phyloP scores from a whole-genome alignment of 2,329 filamentous ascomycete genomes.

The Mycosphaerella sp. region DNA sequence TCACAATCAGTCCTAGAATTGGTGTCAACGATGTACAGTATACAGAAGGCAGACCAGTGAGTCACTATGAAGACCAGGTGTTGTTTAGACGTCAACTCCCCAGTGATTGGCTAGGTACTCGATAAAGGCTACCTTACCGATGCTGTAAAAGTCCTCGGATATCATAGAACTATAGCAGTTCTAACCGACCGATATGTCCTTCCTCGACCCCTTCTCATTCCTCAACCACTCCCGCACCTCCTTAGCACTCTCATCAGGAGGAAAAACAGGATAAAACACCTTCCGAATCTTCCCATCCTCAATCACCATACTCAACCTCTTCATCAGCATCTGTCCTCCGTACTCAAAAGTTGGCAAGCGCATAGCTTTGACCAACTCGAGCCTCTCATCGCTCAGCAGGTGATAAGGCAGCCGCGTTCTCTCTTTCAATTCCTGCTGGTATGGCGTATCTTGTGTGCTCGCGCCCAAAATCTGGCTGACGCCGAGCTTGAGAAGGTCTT shows the following conservation, averaged over 20 bases:
- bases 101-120: too few relatives aligned
- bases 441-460: slow-evolving; percentile 38
- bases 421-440: slow-evolving; percentile 37
- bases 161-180: not conserved
- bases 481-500: slow-evolving; percentile 29
- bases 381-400: slow-evolving; percentile 38
- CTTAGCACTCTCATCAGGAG: slow-evolving; percentile 38
- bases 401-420: slow-evolving; percentile 39
- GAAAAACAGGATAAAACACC: slow-evolving; percentile 43
- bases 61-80: too few relatives aligned
- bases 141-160: too few relatives aligned
- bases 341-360: slow-evolving; percentile 39
- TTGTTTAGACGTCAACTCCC: too few relatives aligned
- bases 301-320: slow-evolving; percentile 37
- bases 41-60: too few relatives aligned
- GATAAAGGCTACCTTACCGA: too few relatives aligned
- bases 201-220: not conserved
- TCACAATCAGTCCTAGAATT: too few relatives aligned
- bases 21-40: too few relatives aligned
- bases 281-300: slow-evolving; percentile 38
- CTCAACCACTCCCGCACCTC: slow-evolving; percentile 34
- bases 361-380: slow-evolving; percentile 34
- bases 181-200: not conserved
- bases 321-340: slow-evolving; percentile 35
- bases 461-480: slow-evolving; percentile 37